Conservation (phyloP, 331 rosid genomes). For the Telfairia occidentalis region DNA sequence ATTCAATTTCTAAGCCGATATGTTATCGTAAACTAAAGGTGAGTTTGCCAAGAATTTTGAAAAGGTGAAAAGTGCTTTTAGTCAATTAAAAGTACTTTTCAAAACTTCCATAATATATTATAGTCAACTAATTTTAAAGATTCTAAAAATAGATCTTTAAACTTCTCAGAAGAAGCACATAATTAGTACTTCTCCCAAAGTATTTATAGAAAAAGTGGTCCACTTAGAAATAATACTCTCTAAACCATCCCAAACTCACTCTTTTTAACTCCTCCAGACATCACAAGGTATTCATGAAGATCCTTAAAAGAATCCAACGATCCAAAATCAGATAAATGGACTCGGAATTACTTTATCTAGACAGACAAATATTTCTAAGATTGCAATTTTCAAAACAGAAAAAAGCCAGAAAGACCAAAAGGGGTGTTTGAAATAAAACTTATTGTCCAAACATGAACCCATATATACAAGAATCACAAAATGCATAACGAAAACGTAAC, state of each 20-base stretch:
- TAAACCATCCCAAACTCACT: not conserved
- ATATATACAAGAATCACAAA: not conserved
- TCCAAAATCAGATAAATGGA: not conserved
- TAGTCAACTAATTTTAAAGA: not conserved
- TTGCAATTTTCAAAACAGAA: not conserved
- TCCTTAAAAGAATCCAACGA: not conserved
- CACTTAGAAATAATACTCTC: not conserved
- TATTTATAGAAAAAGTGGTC: not conserved
- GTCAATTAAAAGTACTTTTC: not conserved
- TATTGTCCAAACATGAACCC: not conserved
- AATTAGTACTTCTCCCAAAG: not conserved
- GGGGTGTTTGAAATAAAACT: not conserved
- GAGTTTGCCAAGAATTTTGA: not conserved
- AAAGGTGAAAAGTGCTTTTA: not conserved
- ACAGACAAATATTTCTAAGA: not conserved
- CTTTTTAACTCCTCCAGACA: not conserved
- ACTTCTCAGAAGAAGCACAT: not conserved
- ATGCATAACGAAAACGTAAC: not conserved
- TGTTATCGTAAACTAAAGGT: not conserved
- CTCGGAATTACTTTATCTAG: not conserved
- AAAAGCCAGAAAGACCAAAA: too few relatives aligned
- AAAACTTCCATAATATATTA: too few relatives aligned
- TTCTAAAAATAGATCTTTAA: not conserved
- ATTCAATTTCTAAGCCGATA: not conserved
- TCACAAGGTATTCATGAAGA: not conserved